A percentile compares a stretch with the other conserved stretches of the same genome.
These are phyloP conservation scores for Colletotrichum liaoningense DNA, from an alignment of 2,329 filamentous ascomycete genomes.

Conservation along the genomic window DNA sequence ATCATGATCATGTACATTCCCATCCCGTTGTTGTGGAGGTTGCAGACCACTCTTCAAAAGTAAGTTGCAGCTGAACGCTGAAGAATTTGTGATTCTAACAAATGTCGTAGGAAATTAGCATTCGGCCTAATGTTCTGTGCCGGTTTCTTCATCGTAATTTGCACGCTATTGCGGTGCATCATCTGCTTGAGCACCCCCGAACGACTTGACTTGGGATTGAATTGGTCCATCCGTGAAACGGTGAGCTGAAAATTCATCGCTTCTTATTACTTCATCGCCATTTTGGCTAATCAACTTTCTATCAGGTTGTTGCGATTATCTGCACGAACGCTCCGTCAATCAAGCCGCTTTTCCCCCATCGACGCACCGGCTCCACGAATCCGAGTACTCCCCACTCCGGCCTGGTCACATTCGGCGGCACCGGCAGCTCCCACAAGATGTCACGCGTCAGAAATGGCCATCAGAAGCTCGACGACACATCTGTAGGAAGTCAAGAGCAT, in stretches of 20 bases:
- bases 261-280: too few relatives aligned
- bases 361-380: slow-evolving; percentile 14
- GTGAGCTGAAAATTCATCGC: background rate
- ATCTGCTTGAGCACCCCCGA: slow-evolving; percentile 27
- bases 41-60: slow-evolving; percentile 26
- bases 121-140: slow-evolving; percentile 36
- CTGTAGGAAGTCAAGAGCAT: slow-evolving; percentile 26
- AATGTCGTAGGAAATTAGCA: slow-evolving; percentile 20
- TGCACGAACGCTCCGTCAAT: slow-evolving; percentile 31
- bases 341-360: slow-evolving; percentile 25
- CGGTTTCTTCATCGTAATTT: slow-evolving; percentile 37
- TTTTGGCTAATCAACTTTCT: background rate
- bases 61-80: background rate
- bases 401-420: slow-evolving; percentile 26
- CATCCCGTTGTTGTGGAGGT: slow-evolving; percentile 26
- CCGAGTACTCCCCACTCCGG: slow-evolving; percentile 12
- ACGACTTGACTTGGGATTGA: slow-evolving; percentile 24
- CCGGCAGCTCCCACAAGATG: slow-evolving; percentile 8
- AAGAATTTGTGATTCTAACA: background rate
- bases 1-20: slow-evolving; percentile 31
- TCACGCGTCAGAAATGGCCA: slow-evolving; percentile 14
- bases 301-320: slow-evolving; percentile 22
- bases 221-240: slow-evolving; percentile 37
- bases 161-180: slow-evolving; percentile 34
- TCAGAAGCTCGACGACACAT: slow-evolving; percentile 15